phyloP scores from a whole-genome alignment of 352 stramenopile species.

The Phytophthora pinifolia region DNA sequence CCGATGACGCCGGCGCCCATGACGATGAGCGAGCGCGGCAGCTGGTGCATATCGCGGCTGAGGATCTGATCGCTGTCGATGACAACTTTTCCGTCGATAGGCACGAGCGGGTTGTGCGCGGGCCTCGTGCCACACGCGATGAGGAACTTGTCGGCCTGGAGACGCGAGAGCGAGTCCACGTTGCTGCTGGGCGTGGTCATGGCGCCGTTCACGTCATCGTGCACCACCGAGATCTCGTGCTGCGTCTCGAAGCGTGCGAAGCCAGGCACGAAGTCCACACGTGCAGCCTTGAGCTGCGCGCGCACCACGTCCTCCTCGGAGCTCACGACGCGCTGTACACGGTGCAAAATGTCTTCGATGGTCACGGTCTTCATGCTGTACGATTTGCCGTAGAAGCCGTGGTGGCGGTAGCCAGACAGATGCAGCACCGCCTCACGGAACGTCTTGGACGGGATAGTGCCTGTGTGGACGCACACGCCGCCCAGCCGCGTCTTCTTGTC shows the following conservation, averaged over 20 bases:
- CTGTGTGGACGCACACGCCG: conserved; percentile 85
- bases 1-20: conserved; percentile 86
- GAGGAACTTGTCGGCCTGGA: conserved; percentile 79
- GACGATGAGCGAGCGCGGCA: conserved; percentile 80
- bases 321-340: conserved; percentile 75
- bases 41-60: conserved; percentile 56
- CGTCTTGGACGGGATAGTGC: conserved; percentile 88
- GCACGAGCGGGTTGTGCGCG: conserved; percentile 71
- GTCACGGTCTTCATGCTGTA: conserved; percentile 85
- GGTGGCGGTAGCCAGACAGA: conserved; percentile 88
- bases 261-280: conserved; percentile 72
- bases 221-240: conserved; percentile 78
- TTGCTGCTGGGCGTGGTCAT: conserved; percentile 12
- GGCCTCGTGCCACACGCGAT: conserved; percentile 86
- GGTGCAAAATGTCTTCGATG: conserved; percentile 82
- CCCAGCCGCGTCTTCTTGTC: conserved; percentile 66
- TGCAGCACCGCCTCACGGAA: conserved; percentile 91
- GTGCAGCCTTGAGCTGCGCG: conserved; percentile 73
- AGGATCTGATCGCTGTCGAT: conserved; percentile 87
- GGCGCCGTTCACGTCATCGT: conserved; percentile 25
- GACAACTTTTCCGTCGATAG: conserved; percentile 82
- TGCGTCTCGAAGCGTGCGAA: conserved; percentile 72
- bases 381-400: conserved; percentile 87
- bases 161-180: conserved; percentile 39
- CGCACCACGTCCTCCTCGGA: conserved; percentile 85